These are phyloP conservation scores for Fusarium nygamai DNA, from an alignment of 2,329 filamentous ascomycete species.

Conservation along the genomic window DNA sequence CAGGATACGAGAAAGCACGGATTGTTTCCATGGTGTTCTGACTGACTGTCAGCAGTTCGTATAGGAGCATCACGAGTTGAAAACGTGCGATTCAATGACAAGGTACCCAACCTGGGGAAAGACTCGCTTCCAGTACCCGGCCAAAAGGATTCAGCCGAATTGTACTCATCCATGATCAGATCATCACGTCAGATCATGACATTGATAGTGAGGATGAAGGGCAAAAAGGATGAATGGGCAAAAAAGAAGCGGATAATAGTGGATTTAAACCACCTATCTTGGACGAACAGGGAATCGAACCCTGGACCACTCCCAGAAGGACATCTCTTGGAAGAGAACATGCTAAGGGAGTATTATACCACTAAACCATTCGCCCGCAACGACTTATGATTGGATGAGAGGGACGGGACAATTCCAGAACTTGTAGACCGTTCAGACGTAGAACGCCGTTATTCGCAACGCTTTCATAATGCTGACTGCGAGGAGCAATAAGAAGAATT, in stretches of 20 bases:
- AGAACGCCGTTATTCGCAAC: fast-evolving
- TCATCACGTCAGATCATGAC: background rate
- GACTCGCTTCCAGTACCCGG: background rate
- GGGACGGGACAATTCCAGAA: fast-evolving
- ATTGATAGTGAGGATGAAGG: background rate
- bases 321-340: background rate
- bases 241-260: slow-evolving; percentile 9
- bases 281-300: slow-evolving; percentile 37
- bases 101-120: background rate
- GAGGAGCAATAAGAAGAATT: fast-evolving
- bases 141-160: background rate
- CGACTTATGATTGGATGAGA: background rate
- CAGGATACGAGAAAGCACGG: background rate
- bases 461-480: fast-evolving
- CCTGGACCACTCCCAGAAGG: slow-evolving; percentile 29
- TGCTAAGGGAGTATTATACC: slow-evolving; percentile 34
- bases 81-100: background rate
- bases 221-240: background rate
- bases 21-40: background rate
- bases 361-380: slow-evolving; percentile 22
- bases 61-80: background rate
- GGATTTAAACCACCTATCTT: slow-evolving; percentile 12
- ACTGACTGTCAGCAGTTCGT: background rate
- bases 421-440: fast-evolving
- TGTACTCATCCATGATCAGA: background rate